Evolutionary conservation across 2,329 filamentous ascomycete species (phyloP), one percentile per base, ranked within the genome.

Genomic region (Daldinia sp.): DNA sequence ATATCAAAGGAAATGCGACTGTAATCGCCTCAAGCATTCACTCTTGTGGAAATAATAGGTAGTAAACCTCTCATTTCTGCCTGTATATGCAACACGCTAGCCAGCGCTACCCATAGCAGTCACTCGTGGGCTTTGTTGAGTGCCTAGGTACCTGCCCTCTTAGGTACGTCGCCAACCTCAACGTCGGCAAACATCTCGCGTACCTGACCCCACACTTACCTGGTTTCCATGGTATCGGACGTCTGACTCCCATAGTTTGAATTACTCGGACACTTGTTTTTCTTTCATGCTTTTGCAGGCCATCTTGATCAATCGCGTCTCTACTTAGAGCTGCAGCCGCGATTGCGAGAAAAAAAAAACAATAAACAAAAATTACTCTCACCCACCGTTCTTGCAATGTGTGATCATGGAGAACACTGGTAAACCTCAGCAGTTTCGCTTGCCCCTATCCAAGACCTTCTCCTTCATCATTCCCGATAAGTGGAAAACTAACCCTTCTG

Each of bases 321-420:
- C 46, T 18, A 30, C 10, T 18, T 13, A 10, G 33, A 2, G 9
- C 1, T 28, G 5, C 15, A 28, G 15, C 3, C 26, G n/a, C 10
- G 41, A 15, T n/a, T 28, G 20, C 37, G 5, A 1, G 10, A 4
- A 10, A 30, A 9, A 4, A 9, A 35, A 9, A 15, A 39, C 44
- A 30, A 28, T 41, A 57, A 18, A 23, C 13, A 57, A 9, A 18
- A 44, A 6, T 30, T 44, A 15, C 26, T 20, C 42, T 5, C 6
- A 57, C 9, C 4, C 20, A 28, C 13, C 23, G n/a, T 26, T 23
- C 20, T 10, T 7, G 5, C 5, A 28, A 12, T 18, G 15, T 35
- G 26, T 12, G 15, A 35, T 20, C 18, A 58, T 51, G 35, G 30
- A 46, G 15, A 6, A 30, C 12, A 94, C 82, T 20, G 28, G 26